These are phyloP conservation scores for Oryza meyeriana DNA, from an alignment of 176 grass and related monocot genomes.

Conservation along the genomic window DNA sequence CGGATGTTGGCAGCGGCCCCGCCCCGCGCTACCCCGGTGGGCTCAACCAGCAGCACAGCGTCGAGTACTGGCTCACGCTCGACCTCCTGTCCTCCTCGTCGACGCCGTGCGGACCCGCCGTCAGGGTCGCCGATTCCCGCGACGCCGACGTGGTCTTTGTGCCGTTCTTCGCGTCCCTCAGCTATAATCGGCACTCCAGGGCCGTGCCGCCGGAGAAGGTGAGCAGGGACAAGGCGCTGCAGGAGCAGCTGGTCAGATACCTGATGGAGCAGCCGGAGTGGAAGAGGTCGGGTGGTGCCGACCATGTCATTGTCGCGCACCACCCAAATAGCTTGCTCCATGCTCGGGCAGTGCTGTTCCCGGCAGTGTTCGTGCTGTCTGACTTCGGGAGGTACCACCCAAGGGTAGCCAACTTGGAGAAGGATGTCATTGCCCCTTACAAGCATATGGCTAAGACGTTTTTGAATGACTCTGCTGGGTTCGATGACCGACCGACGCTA, in stretches of 20 bases:
- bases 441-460: constrained; percentile 72
- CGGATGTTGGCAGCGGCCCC: constrained; percentile 33
- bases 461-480: constrained; percentile 60
- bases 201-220: constrained; percentile 51
- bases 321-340: constrained; percentile 91
- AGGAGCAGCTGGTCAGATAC: constrained; percentile 67
- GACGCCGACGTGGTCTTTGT: constrained; percentile 83
- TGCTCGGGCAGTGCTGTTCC: constrained; percentile 49
- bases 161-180: constrained; percentile 86
- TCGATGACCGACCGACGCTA: constrained; percentile 61
- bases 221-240: constrained; percentile 51
- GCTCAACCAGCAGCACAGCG: constrained; percentile 93
- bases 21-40: constrained; percentile 70
- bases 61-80: constrained; percentile 92
- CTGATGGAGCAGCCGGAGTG: constrained; percentile 56
- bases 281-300: constrained; percentile 63
- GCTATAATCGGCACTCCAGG: constrained; percentile 84
- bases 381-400: constrained; percentile 89
- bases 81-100: constrained; percentile 61
- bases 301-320: constrained; percentile 87
- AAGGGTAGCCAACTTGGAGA: constrained; percentile 78
- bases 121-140: constrained; percentile 51
- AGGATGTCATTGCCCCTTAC: constrained; percentile 85
- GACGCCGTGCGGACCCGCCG: constrained; percentile 36
- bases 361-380: constrained; percentile 72